Evolutionary conservation across 805 yeast genomes (phyloP), one percentile per base, ranked within the genome.

Genomic region (Pichia manshurica): DNA sequence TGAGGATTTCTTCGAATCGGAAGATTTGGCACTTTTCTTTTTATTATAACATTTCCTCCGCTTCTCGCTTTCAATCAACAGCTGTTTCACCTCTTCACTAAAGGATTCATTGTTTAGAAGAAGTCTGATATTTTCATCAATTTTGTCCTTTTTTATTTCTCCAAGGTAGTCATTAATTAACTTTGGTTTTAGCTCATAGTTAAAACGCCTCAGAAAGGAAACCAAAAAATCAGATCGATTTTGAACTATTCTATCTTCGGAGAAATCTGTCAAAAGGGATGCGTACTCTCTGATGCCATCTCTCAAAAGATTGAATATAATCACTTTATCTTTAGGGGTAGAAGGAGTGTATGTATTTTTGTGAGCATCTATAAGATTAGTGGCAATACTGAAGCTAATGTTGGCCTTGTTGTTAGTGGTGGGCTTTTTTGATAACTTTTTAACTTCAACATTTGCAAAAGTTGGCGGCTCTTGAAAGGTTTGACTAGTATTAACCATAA

Each of bases 41-140:
- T 57, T 63, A 41, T 56, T 61, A 46, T 60, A 63, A 10, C 53
- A 43, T 45, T 61, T 63, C 12, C 67, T 52, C 42, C 55, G 48
- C 25, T 59, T 56, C 15, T 57, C 59, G 35, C 61, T 56, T 37
- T 60, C 65, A 8, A 48, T 42, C 10, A 63, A 42, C 15, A 62
- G 42, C 15, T 45, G 44, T 33, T 58, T 54, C 10, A 63, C 55
- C 8, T 48, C 49, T 5, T 43, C 45, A 4, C 56, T 25, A 3
- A 60, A 23, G 12, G 38, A 22, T 13, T 19, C 21, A 17, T 44
- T 21, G 20, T 55, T 56, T 15, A 55, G 55, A 3, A 56, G 19
- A 3, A 42, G 39, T 5, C 50, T 38, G 4, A 59, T 16, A 6
- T 42, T 36, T 13, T 34, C n/a, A 28, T 51, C 45, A 10, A 56